These are phyloP conservation scores for Cercospora zeina DNA, from an alignment of 2,329 filamentous ascomycete genomes.

Conservation along the genomic window DNA sequence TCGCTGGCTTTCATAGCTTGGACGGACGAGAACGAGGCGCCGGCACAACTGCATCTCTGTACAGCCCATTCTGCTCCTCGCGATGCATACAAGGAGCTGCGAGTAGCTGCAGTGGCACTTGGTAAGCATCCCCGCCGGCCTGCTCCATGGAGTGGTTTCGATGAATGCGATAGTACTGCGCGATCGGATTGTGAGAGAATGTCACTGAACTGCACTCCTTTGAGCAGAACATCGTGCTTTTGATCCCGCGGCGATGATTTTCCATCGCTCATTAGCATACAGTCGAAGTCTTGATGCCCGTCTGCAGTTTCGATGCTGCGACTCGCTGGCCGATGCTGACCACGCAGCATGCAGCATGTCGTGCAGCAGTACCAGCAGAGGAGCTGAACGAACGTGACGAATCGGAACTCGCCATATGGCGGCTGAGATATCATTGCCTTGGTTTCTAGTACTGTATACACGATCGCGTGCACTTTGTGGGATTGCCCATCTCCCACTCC, in stretches of 20 bases:
- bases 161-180: no score
- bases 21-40: neutral
- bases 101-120: constrained; percentile 2
- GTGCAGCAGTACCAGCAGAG: neutral
- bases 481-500: neutral
- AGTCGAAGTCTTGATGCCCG: neutral
- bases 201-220: neutral
- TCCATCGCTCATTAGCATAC: neutral
- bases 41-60: neutral
- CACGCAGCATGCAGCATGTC: constrained; percentile 1
- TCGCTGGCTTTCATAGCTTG: constrained; percentile 1
- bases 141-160: neutral
- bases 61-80: neutral
- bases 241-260: neutral
- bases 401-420: constrained; percentile 4
- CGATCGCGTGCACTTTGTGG: neutral
- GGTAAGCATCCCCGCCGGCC: neutral
- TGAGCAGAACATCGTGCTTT: neutral
- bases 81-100: constrained; percentile 6
- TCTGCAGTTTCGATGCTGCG: neutral
- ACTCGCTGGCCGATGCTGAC: neutral
- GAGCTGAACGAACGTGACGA: neutral
- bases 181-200: neutral
- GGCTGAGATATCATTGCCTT: constrained; percentile 1
- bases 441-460: constrained; percentile 8